Percentiles rank a stretch among this genome's conserved stretches.
phyloP scores from a whole-genome alignment of 2,329 filamentous ascomycete species.

The Taxawa tesnikishii region DNA sequence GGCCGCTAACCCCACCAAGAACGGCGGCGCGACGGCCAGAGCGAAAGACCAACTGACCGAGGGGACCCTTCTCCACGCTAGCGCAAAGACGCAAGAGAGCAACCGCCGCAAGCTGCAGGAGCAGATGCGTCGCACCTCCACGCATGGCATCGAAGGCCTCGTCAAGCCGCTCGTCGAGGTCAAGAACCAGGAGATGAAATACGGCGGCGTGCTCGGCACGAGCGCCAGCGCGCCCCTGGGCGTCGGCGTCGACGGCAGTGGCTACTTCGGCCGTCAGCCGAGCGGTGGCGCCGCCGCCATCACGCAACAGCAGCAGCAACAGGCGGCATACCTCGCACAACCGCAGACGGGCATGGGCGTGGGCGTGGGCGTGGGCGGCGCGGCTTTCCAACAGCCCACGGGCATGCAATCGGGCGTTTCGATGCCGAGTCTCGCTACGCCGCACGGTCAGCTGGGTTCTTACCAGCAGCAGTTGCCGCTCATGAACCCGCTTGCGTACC shows the following conservation, averaged over 20 bases:
- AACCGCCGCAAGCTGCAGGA: constrained; percentile 2
- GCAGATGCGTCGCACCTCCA: background rate
- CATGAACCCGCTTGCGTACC: background rate
- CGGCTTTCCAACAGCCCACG: too few relatives aligned
- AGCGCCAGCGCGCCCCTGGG: constrained; percentile 11
- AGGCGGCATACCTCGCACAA: background rate
- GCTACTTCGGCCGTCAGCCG: constrained; percentile 12
- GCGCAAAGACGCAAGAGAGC: constrained; percentile 2
- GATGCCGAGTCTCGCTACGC: too few relatives aligned
- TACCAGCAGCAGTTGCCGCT: background rate
- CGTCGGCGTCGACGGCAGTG: constrained; percentile 7
- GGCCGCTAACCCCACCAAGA: constrained; percentile 37
- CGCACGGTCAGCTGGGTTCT: background rate
- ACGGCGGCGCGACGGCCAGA: constrained; percentile 12
- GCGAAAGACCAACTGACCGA: constrained; percentile 17
- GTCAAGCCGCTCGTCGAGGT: background rate
- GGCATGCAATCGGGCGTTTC: too few relatives aligned
- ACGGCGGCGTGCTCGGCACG: too few relatives aligned
- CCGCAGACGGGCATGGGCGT: background rate
- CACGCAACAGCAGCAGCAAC: background rate
- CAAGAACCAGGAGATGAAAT: constrained; percentile 5
- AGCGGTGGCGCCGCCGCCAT: too few relatives aligned
- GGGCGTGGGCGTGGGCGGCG: background rate
- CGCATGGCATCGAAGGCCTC: background rate
- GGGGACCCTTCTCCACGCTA: constrained; percentile 2